A percentile compares a stretch with the other conserved stretches of the same genome.
Conservation (phyloP, 495 filamentous ascomycete genomes). For the Penicillium maclennaniae region DNA sequence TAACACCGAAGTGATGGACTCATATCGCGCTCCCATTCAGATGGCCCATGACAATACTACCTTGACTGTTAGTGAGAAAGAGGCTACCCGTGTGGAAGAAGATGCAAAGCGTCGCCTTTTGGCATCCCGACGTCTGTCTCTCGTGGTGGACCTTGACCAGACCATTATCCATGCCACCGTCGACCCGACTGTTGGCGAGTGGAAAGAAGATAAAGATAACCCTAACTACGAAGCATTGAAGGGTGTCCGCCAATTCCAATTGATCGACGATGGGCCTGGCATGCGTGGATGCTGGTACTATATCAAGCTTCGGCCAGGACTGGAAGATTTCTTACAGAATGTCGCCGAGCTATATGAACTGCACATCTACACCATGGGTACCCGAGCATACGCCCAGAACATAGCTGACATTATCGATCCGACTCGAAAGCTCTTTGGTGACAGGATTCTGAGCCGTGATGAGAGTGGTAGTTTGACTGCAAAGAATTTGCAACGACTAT, state of each 20-base stretch:
- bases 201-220: constrained; percentile 82
- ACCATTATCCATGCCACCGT: constrained; percentile 98
- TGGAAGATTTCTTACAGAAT: constrained; percentile 75
- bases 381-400: constrained; percentile 84
- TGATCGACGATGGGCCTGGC: constrained; percentile 76
- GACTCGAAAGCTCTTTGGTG: constrained; percentile 81
- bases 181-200: constrained; percentile 93
- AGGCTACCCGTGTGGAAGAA: constrained; percentile 78
- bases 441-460: constrained; percentile 91
- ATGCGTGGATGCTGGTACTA: constrained; percentile 86
- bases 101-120: constrained; percentile 81
- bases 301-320: constrained; percentile 93
- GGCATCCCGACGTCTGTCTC: constrained; percentile 71
- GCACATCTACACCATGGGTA: constrained; percentile 99
- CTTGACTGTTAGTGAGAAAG: constrained; percentile 66
- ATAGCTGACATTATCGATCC: constrained; percentile 95
- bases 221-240: constrained; percentile 90
- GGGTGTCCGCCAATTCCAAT: constrained; percentile 80
- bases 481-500: constrained; percentile 87
- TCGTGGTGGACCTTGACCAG: constrained; percentile 97
- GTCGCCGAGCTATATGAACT: constrained; percentile 84
- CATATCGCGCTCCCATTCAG: constrained; percentile 81
- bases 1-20: constrained; percentile 54
- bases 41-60: constrained; percentile 88
- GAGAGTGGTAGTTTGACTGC: constrained; percentile 89